Conservation (phyloP, 2,329 filamentous ascomycete species). For the Fusarium longipes region DNA sequence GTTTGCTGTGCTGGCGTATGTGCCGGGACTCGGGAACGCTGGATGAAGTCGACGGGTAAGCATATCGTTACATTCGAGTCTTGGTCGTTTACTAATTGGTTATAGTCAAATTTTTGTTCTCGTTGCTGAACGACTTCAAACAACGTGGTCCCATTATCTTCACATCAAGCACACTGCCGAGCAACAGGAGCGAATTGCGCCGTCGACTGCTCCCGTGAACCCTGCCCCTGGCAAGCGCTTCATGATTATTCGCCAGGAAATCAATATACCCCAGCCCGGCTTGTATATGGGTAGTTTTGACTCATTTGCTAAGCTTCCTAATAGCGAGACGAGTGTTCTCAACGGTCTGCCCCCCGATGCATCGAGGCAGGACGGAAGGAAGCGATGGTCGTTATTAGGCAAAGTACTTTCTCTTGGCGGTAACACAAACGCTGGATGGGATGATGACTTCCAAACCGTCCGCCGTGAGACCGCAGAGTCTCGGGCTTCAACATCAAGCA, state of each 20-base stretch:
- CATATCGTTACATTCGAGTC: not conserved
- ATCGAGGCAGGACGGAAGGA: conserved; percentile 61
- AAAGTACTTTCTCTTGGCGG: conserved; percentile 64
- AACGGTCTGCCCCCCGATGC: conserved; percentile 44
- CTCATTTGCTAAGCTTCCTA: conserved; percentile 52
- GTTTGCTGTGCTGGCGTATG: conserved; percentile 88
- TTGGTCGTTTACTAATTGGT: conserved; percentile 41
- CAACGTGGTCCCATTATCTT: conserved; percentile 82
- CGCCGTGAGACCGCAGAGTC: conserved; percentile 63
- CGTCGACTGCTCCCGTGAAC: conserved; percentile 83
- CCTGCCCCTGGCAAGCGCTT: conserved; percentile 88
- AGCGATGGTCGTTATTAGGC: conserved; percentile 71
- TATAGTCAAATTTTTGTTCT: conserved; percentile 74
- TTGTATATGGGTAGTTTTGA: conserved; percentile 63
- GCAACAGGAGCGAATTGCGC: conserved; percentile 62
- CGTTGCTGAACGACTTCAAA: conserved; percentile 74
- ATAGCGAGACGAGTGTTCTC: conserved; percentile 39
- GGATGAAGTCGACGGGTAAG: conserved; percentile 75
- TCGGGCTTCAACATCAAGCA: conserved; percentile 50
- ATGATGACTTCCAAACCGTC: conserved; percentile 62
- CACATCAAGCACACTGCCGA: conserved; percentile 77
- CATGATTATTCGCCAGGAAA: conserved; percentile 87
- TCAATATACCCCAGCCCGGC: conserved; percentile 59
- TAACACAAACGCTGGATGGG: conserved; percentile 43
- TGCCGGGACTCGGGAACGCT: conserved; percentile 78